These are phyloP conservation scores for Penicillium brasilianum DNA, from an alignment of 2,329 filamentous ascomycete genomes.

Conservation along the genomic window DNA sequence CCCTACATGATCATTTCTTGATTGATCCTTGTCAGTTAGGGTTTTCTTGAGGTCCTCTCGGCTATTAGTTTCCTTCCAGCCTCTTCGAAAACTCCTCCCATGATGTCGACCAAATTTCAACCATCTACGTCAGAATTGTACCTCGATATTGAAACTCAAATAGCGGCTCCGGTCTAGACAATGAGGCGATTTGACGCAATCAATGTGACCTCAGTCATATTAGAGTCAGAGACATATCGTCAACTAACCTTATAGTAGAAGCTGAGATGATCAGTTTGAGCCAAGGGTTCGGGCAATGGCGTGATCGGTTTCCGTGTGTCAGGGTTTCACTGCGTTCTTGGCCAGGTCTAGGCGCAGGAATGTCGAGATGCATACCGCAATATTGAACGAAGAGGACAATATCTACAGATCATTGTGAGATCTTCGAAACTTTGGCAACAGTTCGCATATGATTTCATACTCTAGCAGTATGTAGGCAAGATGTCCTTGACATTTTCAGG, in stretches of 20 bases:
- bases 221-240: not conserved
- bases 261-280: not conserved
- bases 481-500: not conserved
- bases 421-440: not conserved
- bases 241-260: not conserved
- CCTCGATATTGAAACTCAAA: not conserved
- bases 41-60: too few relatives aligned
- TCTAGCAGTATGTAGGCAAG: not conserved
- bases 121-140: not conserved
- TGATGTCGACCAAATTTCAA: not conserved
- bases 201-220: not conserved
- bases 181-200: slow-evolving; percentile 7
- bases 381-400: not conserved
- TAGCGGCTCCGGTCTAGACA: not conserved
- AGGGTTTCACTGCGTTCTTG: slow-evolving; percentile 16
- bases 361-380: not conserved
- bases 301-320: slow-evolving; percentile 38
- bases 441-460: not conserved
- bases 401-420: not conserved
- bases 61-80: too few relatives aligned
- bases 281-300: slow-evolving; percentile 25
- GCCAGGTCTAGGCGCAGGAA: slow-evolving; percentile 3
- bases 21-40: too few relatives aligned
- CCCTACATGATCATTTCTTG: too few relatives aligned
- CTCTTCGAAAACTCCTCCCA: too few relatives aligned